These are phyloP conservation scores for Leucocoprinus sp. DNA, from an alignment of 768 basidiomycete genomes.

Conservation along the genomic window DNA sequence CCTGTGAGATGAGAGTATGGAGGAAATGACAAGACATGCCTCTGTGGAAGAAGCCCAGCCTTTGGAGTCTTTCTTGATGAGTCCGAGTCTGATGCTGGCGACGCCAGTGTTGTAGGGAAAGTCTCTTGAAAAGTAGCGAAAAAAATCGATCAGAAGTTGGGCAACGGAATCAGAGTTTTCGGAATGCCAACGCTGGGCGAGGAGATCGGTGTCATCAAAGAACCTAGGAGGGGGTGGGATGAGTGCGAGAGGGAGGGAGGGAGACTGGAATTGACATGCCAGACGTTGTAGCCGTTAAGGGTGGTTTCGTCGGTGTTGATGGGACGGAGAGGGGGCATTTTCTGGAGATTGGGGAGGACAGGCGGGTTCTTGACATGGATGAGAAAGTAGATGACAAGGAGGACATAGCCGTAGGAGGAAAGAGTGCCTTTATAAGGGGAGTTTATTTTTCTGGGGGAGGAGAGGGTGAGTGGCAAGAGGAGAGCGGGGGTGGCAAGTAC, in stretches of 20 bases:
- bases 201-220: slow-evolving; percentile 93
- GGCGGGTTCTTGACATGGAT: slow-evolving; percentile 97
- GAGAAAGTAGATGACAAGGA: slow-evolving; percentile 96
- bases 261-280: slow-evolving; percentile 34
- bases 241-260: neutral
- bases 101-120: slow-evolving; percentile 90
- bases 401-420: slow-evolving; percentile 94
- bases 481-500: slow-evolving; percentile 27
- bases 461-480: slow-evolving; percentile 7
- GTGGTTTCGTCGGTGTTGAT: slow-evolving; percentile 79
- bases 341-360: slow-evolving; percentile 91
- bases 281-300: slow-evolving; percentile 74
- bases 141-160: slow-evolving; percentile 95
- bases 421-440: slow-evolving; percentile 96
- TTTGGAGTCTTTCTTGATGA: slow-evolving; percentile 84
- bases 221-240: slow-evolving; percentile 47
- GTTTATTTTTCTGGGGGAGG: slow-evolving; percentile 77
- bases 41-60: slow-evolving; percentile 91
- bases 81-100: slow-evolving; percentile 82
- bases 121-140: slow-evolving; percentile 91
- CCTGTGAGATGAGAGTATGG: neutral
- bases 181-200: slow-evolving; percentile 91
- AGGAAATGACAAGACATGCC: slow-evolving; percentile 47
- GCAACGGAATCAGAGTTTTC: slow-evolving; percentile 88
- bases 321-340: slow-evolving; percentile 85